Evolutionary conservation across 73 alveolate species (phyloP).

Genomic region (Paramecium sexaurelia): DNA sequence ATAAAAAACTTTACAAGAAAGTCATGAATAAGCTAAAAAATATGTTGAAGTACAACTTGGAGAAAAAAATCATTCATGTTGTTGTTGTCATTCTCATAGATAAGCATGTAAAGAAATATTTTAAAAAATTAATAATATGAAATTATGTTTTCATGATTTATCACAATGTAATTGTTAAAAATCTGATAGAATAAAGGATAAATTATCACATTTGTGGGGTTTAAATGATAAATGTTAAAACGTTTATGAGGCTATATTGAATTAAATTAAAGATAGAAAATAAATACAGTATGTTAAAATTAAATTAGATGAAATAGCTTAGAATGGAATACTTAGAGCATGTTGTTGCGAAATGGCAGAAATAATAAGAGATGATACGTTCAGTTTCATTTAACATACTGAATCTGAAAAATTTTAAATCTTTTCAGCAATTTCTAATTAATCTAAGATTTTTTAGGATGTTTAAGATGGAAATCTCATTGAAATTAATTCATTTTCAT

Average conservation of each 20-base stretch:
- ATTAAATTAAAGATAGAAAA: background rate
- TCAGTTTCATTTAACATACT: background rate
- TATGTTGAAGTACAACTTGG: background rate
- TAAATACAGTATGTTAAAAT: background rate
- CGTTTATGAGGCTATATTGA: background rate
- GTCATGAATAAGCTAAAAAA: background rate
- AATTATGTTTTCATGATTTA: background rate
- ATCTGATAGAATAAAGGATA: background rate
- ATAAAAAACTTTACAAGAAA: background rate
- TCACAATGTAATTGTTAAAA: background rate
- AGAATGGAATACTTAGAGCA: background rate
- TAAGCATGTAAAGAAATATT: background rate
- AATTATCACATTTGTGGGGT: background rate
- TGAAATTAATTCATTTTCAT: background rate
- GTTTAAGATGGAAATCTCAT: background rate
- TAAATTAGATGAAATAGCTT: background rate
- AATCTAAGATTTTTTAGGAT: background rate
- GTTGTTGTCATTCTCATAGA: background rate
- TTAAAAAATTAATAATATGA: background rate
- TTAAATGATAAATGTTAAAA: background rate
- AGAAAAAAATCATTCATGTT: background rate
- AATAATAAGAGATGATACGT: background rate
- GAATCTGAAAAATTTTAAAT: conserved; percentile 25
- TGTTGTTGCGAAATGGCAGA: conserved; percentile 16
- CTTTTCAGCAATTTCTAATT: background rate